Evolutionary conservation across 345 rosid species (phyloP), one percentile per base, ranked within the genome.

Genomic region (Luvunga scandens): DNA sequence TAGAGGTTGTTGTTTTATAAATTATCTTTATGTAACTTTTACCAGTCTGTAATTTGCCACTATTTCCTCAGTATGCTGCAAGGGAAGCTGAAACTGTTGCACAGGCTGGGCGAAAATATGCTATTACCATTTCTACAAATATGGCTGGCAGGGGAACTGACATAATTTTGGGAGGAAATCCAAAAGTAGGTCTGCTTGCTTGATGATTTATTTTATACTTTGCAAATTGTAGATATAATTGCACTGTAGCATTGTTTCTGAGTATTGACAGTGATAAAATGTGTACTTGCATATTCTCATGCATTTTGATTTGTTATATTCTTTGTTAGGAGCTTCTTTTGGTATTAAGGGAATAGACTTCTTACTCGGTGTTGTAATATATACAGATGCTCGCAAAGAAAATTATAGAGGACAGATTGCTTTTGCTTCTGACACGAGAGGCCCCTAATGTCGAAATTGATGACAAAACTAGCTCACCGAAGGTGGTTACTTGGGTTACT

Each of bases 131-230:
- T 78, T 93, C 98, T 73, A 95, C 98, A 79, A 95, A 95, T 84
- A 93, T 95, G 98, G 98, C 98, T 82, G 98, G 98, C 75, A 91
- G 98, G 82, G 98, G 98, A 75, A 95, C 98, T 36, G 98, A 95
- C 78, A 93, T 95, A 81, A 95, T 95, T 81, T 86, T 95, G 65
- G 98, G 98, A 75, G 98, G 98, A 88, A 95, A 93, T 81, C 94
- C 98, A 57, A 93, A 91, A 83, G 98, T 95, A 89, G 66, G 87
- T 75, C 8, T 38, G 7, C 75, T 21, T 77, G 56, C 69, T 76
- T n/a, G 50, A 60, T 79, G 45, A 59, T 75, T 72, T 61, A 30
- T 74, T 61, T 72, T 71, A 62, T 55, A 9, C 55, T 33, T 14
- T 27, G 27, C 42, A 36, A 42, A 42, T 68, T 25, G 8, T 4